Evolutionary conservation across 2,329 filamentous ascomycete genomes (phyloP), one percentile per base, ranked within the genome.

Genomic region (Epichloe sylvatica): DNA sequence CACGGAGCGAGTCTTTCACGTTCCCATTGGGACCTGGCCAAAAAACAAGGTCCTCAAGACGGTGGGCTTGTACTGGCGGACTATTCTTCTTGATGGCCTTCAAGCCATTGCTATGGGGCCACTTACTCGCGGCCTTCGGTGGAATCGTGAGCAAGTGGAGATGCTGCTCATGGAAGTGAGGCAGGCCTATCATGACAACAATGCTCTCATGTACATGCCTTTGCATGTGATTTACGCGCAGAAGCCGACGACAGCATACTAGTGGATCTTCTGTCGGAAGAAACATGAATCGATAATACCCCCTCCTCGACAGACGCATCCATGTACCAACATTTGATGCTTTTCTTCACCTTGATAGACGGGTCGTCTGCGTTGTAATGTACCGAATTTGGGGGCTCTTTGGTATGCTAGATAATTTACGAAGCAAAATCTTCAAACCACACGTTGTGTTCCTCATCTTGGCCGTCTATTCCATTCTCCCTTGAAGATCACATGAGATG

Each of bases 11-110:
- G 58, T 72, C 13, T 72, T 74, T 49, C 72, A 73, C 59, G 65
- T 78, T 4, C 76, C 76, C 2, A 70, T 78, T 36, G 76, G 76
- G 1, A 69, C 70, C 0, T 78, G 75, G 75, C 70, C 74, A 3
- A 72, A 68, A 68, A 75, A 77, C 52, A 69, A 70, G 49, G 64
- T 68, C 4, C 60, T 75, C 45, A 77, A 76, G 59, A 67, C 69
- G 44, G 73, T 76, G 19, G 75, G 75, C 0, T 56, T 73, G 15
- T 74, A 75, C 57, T 75, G 71, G 71, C 65, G 70, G 43, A 73
- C 70, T 7, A 71, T 75, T 40, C 59, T 76, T 42, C 61, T 72
- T 2, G 71, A 76, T 53, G 73, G 72, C 12, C 58, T 75, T 13
- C 70, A 76, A 53, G 73, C 72, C 6, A 75, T 76, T 52, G 70